A percentile compares a stretch with the other conserved stretches of the same genome.
Conservation (phyloP, 768 basidiomycete species). For the Piloderma croceum region DNA sequence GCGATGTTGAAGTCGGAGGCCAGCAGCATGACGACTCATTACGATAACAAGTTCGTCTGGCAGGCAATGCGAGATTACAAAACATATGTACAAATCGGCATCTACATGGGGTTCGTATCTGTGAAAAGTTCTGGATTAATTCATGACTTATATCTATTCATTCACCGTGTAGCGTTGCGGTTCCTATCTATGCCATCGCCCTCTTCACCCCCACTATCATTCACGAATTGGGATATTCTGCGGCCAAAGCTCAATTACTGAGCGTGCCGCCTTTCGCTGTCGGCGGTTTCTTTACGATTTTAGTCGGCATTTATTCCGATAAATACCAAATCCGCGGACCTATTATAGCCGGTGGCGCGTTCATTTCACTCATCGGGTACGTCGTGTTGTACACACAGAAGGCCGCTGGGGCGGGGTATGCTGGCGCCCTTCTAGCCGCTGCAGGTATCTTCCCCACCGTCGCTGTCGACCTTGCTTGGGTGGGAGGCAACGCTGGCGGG, state of each 20-base stretch:
- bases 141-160: too few species aligned
- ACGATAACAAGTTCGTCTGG: slow-evolving; percentile 38
- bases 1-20: slow-evolving; percentile 40
- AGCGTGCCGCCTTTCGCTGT: slow-evolving; percentile 45
- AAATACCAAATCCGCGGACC: too few species aligned
- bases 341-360: too few species aligned
- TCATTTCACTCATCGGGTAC: too few species aligned
- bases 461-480: slow-evolving; percentile 48
- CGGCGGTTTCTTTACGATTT: slow-evolving; percentile 40
- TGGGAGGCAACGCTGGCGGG: slow-evolving; percentile 49
- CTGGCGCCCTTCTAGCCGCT: slow-evolving; percentile 45
- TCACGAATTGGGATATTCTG: too few species aligned
- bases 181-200: too few species aligned
- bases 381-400: too few species aligned
- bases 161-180: too few species aligned
- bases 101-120: slow-evolving; percentile 35
- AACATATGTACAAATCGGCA: too few species aligned
- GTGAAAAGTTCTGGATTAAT: too few species aligned
- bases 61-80: slow-evolving; percentile 46
- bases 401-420: slow-evolving; percentile 40
- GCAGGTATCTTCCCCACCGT: slow-evolving; percentile 49
- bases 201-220: slow-evolving; percentile 50
- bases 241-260: slow-evolving; percentile 44
- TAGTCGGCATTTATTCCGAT: slow-evolving; percentile 39
- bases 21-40: slow-evolving; percentile 41